Conservation (phyloP, 2,329 filamentous ascomycete species). For the Nemania sp. region DNA sequence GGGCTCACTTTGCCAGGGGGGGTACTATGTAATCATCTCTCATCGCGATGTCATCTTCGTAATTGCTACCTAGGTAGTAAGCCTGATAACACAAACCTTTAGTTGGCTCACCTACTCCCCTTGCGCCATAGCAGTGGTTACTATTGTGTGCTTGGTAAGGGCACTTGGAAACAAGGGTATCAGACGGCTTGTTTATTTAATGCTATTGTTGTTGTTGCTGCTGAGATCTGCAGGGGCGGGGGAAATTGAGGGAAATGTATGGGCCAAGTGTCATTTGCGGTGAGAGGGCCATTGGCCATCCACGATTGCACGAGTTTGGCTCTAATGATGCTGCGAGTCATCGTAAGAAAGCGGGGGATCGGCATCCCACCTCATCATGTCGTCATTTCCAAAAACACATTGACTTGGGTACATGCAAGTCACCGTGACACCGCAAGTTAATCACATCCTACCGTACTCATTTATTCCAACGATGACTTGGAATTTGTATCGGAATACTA, state of each 20-base stretch:
- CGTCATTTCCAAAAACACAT: conserved; percentile 9
- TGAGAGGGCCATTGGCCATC: not conserved
- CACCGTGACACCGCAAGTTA: too few relatives aligned
- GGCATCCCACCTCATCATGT: conserved; percentile 2
- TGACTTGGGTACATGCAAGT: not conserved
- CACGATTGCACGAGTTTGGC: conserved; percentile 3
- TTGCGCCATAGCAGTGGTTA: not conserved
- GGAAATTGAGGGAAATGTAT: not conserved
- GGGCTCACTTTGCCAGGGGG: too few relatives aligned
- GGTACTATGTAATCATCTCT: too few relatives aligned
- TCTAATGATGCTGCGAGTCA: conserved; percentile 9
- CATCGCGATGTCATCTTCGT: too few relatives aligned
- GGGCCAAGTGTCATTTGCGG: not conserved
- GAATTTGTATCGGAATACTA: too few relatives aligned
- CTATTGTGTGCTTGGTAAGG: not conserved
- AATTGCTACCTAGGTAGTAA: too few relatives aligned
- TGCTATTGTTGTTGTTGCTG: too few relatives aligned
- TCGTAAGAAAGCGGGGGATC: conserved; percentile 17
- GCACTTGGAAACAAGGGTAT: too few relatives aligned
- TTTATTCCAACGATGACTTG: too few relatives aligned
- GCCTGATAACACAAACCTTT: too few relatives aligned
- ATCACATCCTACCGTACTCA: too few relatives aligned
- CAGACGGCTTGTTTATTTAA: not conserved
- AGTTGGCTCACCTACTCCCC: not conserved
- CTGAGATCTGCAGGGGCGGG: not conserved